Conservation (phyloP, 2,329 filamentous ascomycete genomes). For the Hypoxylon sp. region DNA sequence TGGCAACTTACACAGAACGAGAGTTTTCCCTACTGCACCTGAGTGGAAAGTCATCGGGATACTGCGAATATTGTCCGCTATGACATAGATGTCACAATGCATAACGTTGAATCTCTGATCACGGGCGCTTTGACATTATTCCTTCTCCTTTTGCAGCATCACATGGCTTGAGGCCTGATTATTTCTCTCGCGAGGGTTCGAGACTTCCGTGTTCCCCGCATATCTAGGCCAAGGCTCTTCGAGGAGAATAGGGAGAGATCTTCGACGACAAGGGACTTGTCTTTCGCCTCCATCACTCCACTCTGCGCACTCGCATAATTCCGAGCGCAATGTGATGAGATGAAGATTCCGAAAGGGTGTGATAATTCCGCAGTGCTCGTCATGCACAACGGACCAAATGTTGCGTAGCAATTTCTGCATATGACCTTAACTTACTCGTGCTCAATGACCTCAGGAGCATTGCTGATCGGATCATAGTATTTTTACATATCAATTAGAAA, state of each 20-base stretch:
- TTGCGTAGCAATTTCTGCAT: constrained; percentile 1
- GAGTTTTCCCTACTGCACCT: background rate
- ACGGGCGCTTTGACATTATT: constrained; percentile 22
- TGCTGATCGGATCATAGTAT: no score
- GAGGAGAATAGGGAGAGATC: constrained; percentile 17
- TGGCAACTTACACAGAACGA: constrained; percentile 17
- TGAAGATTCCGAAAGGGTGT: constrained; percentile 24
- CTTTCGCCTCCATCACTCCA: constrained; percentile 23
- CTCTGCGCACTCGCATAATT: constrained; percentile 30
- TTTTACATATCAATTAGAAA: no score
- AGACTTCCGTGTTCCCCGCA: constrained; percentile 28
- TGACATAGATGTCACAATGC: constrained; percentile 17
- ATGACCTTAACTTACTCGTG: background rate
- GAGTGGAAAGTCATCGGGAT: background rate
- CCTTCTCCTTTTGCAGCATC: constrained; percentile 15
- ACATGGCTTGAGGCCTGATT: constrained; percentile 20
- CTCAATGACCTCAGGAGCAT: constrained; percentile 3
- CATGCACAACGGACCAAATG: constrained; percentile 15
- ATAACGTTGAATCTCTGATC: constrained; percentile 19
- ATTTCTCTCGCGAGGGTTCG: constrained; percentile 4
- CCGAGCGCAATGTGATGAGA: constrained; percentile 10
- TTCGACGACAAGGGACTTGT: constrained; percentile 9
- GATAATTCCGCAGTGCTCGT: constrained; percentile 16
- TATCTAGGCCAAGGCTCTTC: background rate
- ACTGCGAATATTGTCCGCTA: constrained; percentile 6